Base-by-base conservation (phyloP, 2,329 filamentous ascomycete species). In the Eutypa lata region DNA sequence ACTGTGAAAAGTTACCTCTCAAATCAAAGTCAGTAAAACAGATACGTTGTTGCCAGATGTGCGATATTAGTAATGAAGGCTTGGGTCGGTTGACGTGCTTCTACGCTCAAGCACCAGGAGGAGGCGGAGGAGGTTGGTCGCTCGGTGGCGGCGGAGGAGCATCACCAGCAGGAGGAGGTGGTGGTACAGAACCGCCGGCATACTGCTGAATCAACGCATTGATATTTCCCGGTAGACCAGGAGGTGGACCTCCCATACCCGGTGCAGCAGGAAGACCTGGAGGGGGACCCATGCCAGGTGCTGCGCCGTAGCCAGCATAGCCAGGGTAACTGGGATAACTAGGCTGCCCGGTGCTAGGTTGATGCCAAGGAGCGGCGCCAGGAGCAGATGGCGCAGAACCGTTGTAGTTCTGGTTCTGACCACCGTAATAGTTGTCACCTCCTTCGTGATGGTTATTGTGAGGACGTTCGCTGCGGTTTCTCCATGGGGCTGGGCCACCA, bases 141-240 rank as follows among this genome's bases (percentile, higher is more conserved):
- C 79, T 79, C 5, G 79, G 78, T 57, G 79, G 76, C 14, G 82
- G 85, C 37, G 85, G 84, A 53, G 85, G 80, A 57, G 83, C 84
- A 58, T 77, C 76, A 51, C 77, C 79, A n/a, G 83, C 81, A 1
- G 84, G 82, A 24, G 85, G 84, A 43, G 82, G 81, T 52, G 79
- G 75, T 22, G 77, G 74, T 40, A 69, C 74, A 31, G 71, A 72
- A 47, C 77, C 76, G 57, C 73, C 74, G 38, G 81, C 76, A 57
- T 83, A 89, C 63, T 86, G 85, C 69, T 88, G 83, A 63, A 88
- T 86, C 53, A 90, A 75, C 46, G 83, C 81, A 65, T 81, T 85
- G 55, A 87, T 74, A 40, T 82, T 83, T 55, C 80, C 79, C 43
- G 72, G 70, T 22, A 82, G 73, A 55, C 74, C 79, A 62, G 82